These are phyloP conservation scores for Carnegiea gigantea DNA, from an alignment of 179 eudicot genomes.

Conservation along the genomic window DNA sequence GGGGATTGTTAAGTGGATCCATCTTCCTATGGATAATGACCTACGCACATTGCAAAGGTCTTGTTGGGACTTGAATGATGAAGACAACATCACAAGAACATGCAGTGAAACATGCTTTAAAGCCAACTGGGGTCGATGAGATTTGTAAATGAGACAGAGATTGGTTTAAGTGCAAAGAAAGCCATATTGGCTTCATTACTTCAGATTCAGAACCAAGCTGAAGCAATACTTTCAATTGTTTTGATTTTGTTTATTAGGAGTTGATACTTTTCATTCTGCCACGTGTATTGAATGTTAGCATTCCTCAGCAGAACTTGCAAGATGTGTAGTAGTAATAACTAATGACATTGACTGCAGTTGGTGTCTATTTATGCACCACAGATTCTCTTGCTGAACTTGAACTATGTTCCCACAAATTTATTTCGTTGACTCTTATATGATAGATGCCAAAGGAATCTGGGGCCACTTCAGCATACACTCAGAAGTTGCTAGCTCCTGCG, in stretches of 20 bases:
- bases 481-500: not conserved
- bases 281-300: not conserved
- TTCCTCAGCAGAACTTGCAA: not conserved
- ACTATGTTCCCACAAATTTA: slow-evolving; percentile 7
- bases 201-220: not conserved
- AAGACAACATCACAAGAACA: not conserved
- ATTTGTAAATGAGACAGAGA: not conserved
- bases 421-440: not conserved
- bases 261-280: not conserved
- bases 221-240: not conserved
- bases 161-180: slow-evolving; percentile 3
- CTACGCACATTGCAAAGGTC: slow-evolving; percentile 74
- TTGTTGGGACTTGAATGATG: slow-evolving; percentile 48
- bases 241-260: not conserved
- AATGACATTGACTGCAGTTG: not conserved
- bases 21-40: slow-evolving; percentile 57
- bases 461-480: not conserved
- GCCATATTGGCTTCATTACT: not conserved
- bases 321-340: not conserved
- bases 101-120: not conserved
- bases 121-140: not conserved
- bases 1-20: slow-evolving; percentile 45
- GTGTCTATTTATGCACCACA: slow-evolving; percentile 16
- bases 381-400: not conserved
- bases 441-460: not conserved